Conservation (phyloP, 164 flowering plant genomes). For the Stephania japonica region DNA sequence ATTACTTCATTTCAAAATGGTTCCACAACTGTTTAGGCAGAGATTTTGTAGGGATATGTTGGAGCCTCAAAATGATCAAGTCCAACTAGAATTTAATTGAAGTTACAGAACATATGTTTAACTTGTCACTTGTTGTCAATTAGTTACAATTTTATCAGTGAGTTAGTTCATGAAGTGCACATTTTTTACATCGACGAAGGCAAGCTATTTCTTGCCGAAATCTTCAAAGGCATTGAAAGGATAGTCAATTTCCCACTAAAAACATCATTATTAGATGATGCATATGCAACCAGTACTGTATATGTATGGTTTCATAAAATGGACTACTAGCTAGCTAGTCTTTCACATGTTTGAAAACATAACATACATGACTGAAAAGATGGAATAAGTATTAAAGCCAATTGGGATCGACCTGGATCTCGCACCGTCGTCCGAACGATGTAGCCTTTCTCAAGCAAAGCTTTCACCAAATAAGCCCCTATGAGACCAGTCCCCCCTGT, state of each 20-base stretch:
- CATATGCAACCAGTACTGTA: neutral
- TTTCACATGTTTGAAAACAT: neutral
- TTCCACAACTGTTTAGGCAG: neutral
- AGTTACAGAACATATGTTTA: no score
- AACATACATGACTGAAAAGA: no score
- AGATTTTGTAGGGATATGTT: neutral
- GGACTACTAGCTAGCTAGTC: neutral
- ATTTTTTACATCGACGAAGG: no score
- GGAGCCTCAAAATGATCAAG: no score
- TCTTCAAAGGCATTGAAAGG: no score
- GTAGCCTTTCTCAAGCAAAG: slow-evolving; percentile 44
- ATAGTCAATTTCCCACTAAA: no score
- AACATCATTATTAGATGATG: no score
- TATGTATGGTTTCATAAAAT: neutral
- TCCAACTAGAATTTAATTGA: no score
- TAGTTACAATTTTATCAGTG: no score
- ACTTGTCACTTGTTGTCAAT: no score
- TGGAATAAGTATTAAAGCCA: neutral
- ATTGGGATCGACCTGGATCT: slow-evolving; percentile 59
- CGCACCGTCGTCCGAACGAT: slow-evolving; percentile 49
- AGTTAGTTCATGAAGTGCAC: no score
- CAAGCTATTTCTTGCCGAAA: no score
- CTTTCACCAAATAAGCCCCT: slow-evolving; percentile 47
- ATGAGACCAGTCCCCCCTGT: slow-evolving; percentile 71
- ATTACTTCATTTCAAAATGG: neutral